Conservation (phyloP, 305 asterid genomes). For the Salvia sclarea region DNA sequence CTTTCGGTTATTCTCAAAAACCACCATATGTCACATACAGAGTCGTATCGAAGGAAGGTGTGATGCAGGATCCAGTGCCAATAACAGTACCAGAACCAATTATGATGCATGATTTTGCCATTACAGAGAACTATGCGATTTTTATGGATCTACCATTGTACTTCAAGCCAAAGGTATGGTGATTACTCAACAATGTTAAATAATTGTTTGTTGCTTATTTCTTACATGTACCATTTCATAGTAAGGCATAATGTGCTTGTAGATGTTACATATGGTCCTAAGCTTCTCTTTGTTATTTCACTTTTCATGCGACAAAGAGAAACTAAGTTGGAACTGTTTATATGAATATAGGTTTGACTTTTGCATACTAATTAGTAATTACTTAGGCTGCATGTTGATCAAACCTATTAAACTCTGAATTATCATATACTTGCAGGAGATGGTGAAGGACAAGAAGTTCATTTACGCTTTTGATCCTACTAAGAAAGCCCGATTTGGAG, state of each 20-base stretch:
- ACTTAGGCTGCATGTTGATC: slow-evolving; percentile 15
- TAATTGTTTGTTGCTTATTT: neutral
- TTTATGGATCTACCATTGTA: slow-evolving; percentile 91
- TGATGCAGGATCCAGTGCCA: slow-evolving; percentile 87
- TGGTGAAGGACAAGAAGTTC: slow-evolving; percentile 78
- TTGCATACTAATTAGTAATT: neutral
- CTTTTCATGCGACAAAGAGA: neutral
- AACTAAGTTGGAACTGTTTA: slow-evolving; percentile 8
- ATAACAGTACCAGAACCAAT: slow-evolving; percentile 75
- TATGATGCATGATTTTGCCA: slow-evolving; percentile 99
- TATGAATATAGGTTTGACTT: neutral
- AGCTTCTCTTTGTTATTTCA: slow-evolving; percentile 15
- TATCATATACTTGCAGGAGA: slow-evolving; percentile 62
- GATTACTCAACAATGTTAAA: slow-evolving; percentile 21
- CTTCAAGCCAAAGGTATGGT: slow-evolving; percentile 76
- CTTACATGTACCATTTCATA: slow-evolving; percentile 1
- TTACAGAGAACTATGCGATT: slow-evolving; percentile 90
- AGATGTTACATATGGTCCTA: slow-evolving; percentile 4
- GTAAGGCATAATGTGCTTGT: slow-evolving; percentile 7
- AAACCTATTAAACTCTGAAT: slow-evolving; percentile 12
- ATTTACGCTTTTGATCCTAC: slow-evolving; percentile 73
- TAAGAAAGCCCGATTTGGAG: slow-evolving; percentile 87
- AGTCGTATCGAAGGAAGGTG: slow-evolving; percentile 87
- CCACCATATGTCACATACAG: slow-evolving; percentile 87
- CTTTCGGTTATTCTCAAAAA: slow-evolving; percentile 76